phyloP scores from a whole-genome alignment of 2,329 filamentous ascomycete species.

The Colletotrichum incanum region DNA sequence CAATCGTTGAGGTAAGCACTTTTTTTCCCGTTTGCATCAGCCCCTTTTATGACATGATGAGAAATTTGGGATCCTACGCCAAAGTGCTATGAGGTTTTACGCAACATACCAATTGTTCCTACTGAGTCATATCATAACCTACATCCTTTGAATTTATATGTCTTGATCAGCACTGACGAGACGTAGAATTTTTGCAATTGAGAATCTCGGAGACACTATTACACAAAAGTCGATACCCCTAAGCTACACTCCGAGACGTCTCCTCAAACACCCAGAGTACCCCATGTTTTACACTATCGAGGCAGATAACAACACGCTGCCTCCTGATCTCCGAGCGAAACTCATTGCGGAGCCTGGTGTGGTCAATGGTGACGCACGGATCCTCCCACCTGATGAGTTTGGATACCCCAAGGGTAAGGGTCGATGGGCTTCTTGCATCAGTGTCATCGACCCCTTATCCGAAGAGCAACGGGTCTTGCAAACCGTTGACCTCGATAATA shows the following conservation, averaged over 20 bases:
- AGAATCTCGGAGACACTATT: slow-evolving; percentile 87
- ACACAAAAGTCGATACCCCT: slow-evolving; percentile 90
- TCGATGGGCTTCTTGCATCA: slow-evolving; percentile 97
- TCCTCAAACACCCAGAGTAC: slow-evolving; percentile 89
- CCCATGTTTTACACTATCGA: slow-evolving; percentile 95
- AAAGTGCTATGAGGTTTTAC: slow-evolving; percentile 69
- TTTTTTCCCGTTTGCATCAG: slow-evolving; percentile 48
- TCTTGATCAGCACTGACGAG: slow-evolving; percentile 52
- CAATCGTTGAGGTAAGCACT: slow-evolving; percentile 84
- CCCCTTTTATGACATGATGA: slow-evolving; percentile 72
- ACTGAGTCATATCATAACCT: slow-evolving; percentile 72
- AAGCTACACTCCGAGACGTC: slow-evolving; percentile 89
- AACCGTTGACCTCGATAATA: slow-evolving; percentile 86
- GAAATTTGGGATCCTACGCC: slow-evolving; percentile 71
- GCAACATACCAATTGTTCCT: slow-evolving; percentile 93
- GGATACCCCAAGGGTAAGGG: slow-evolving; percentile 87
- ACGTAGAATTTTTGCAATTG: slow-evolving; percentile 87
- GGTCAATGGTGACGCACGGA: slow-evolving; percentile 80
- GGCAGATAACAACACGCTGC: slow-evolving; percentile 91
- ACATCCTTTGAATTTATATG: neutral
- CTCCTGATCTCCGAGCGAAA: slow-evolving; percentile 82
- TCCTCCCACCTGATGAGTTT: slow-evolving; percentile 85
- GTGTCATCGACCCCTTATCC: slow-evolving; percentile 86
- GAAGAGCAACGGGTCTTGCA: slow-evolving; percentile 80
- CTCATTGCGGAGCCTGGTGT: slow-evolving; percentile 80